Evolutionary conservation across 768 basidiomycete species (phyloP), one percentile per base, ranked within the genome.

Genomic region (Mycena galopus): DNA sequence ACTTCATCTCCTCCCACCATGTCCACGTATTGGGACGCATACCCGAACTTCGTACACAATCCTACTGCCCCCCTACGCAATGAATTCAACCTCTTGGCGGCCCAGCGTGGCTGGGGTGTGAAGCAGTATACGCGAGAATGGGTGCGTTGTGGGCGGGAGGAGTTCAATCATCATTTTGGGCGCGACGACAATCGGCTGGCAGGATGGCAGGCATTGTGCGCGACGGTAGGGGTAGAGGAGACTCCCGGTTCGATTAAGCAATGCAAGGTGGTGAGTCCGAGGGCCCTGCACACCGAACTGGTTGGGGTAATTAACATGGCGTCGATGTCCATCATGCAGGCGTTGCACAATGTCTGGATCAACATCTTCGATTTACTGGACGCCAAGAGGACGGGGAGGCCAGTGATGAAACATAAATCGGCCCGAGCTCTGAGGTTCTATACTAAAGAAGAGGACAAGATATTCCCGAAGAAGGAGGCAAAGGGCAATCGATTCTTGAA

Each of bases 131-230:
- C 60, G 2, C 23, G 35, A 0, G 75, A 62, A 61, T 74, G 75
- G 72, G 50, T 9, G 47, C 61, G 60, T 4, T 76, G 75, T 44
- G 66, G 55, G 21, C 44, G 35, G 25, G 66, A 67, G 7, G 73
- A 76, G 58, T 76, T 76, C 62, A 9, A 30, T 0, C 55, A 55
- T 29, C 57, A 62, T 16, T 76, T 71, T 44, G 75, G 75, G 16
- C 2, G 32, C 7, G 72, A 73, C 9, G 72, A 71, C 4, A 61
- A 57, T 12, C 23, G 57, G 37, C 66, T 76, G 58, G 63, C 68
- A 19, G 66, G 73, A 32, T 76, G 75, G 75, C 72, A 71, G 33
- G 69, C 69, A n/a, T 50, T 76, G 67, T 76, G 72, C 35, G 53
- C 27, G 2, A 25, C 67, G 9, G 69, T 68, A 2, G 57, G 67